Conservation (phyloP, 2,329 filamentous ascomycete species). For the Aspergillus jensenii region DNA sequence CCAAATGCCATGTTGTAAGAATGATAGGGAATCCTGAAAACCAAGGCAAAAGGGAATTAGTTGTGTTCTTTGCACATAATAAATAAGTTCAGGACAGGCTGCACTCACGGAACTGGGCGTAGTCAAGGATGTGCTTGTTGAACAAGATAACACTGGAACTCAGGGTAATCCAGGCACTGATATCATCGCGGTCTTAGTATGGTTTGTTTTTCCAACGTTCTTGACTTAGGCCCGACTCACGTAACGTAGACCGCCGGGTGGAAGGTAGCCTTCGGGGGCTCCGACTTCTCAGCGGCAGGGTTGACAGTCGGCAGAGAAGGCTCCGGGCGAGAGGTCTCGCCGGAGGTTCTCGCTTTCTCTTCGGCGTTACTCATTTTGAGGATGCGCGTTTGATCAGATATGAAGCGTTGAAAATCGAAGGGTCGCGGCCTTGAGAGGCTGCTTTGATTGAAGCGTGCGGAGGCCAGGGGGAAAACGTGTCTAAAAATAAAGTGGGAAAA, state of each 20-base stretch:
- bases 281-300: slow-evolving; percentile 69
- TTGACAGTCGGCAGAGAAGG: slow-evolving; percentile 76
- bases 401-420: slow-evolving; percentile 50
- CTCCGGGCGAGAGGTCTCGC: slow-evolving; percentile 56
- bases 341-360: slow-evolving; percentile 82
- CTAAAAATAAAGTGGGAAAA: slow-evolving; percentile 19
- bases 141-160: slow-evolving; percentile 95
- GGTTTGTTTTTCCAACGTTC: not conserved
- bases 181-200: slow-evolving; percentile 40
- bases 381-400: slow-evolving; percentile 40
- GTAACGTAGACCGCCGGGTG: slow-evolving; percentile 85
- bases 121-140: slow-evolving; percentile 98
- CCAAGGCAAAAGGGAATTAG: not conserved
- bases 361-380: slow-evolving; percentile 61
- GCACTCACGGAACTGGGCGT: slow-evolving; percentile 73
- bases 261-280: slow-evolving; percentile 63
- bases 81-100: not conserved
- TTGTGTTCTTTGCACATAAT: not conserved
- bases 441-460: slow-evolving; percentile 43
- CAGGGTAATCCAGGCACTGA: slow-evolving; percentile 85
- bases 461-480: slow-evolving; percentile 39
- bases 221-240: slow-evolving; percentile 38
- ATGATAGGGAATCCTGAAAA: slow-evolving; percentile 55
- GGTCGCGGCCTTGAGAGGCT: slow-evolving; percentile 46
- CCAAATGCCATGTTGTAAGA: slow-evolving; percentile 92